Conservation (phyloP, 2,329 filamentous ascomycete genomes). For the Ophiostoma australiae region DNA sequence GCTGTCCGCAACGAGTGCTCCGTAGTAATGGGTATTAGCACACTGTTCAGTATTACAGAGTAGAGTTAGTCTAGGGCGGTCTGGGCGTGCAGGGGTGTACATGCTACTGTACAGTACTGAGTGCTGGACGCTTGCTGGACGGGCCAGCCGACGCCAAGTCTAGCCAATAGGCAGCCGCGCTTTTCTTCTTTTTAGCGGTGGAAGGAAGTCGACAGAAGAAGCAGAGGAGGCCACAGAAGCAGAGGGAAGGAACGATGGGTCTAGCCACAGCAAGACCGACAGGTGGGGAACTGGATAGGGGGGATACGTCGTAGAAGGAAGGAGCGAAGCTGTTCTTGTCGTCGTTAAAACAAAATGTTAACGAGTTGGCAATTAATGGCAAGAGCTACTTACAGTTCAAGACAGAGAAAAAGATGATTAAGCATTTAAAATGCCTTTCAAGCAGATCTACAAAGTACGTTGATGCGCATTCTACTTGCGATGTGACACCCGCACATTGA, state of each 20-base stretch:
- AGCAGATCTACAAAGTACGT: no score
- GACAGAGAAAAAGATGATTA: not conserved
- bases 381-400: not conserved
- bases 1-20: conserved; percentile 21
- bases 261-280: conserved; percentile 2
- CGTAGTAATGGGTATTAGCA: not conserved
- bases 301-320: not conserved
- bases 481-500: not conserved
- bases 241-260: conserved; percentile 14
- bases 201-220: not conserved
- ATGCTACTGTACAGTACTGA: not conserved
- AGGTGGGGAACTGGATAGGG: not conserved
- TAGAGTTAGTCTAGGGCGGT: not conserved
- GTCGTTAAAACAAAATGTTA: not conserved
- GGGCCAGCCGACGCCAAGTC: conserved; percentile 1
- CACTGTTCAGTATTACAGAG: not conserved
- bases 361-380: no score
- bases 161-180: conserved; percentile 1
- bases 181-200: not conserved
- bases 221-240: conserved; percentile 13
- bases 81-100: not conserved
- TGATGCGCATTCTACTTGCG: not conserved
- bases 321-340: not conserved
- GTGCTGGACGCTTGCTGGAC: not conserved
- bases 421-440: not conserved